Evolutionary conservation across 139 green algal species (phyloP).

Genomic region (Microglena sp.): DNA sequence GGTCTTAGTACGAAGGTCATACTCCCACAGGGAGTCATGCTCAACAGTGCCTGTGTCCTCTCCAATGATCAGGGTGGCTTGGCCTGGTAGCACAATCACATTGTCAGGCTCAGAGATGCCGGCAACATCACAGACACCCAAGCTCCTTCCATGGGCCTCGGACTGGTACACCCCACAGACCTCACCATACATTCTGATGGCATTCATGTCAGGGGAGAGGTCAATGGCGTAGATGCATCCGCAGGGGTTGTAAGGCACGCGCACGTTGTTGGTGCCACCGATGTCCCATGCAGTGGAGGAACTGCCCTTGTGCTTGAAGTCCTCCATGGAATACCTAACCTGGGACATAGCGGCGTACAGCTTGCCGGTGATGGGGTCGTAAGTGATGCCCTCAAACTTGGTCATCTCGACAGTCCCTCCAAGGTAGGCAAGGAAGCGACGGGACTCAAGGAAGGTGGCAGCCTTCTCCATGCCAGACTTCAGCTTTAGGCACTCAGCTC

Average conservation of each 20-base stretch:
- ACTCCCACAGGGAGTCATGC: constrained; percentile 46
- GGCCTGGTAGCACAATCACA: constrained; percentile 15
- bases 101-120: constrained; percentile 30
- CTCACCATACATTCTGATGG: constrained; percentile 16
- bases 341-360: constrained; percentile 14
- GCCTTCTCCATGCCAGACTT: constrained; percentile 26
- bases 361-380: constrained; percentile 3
- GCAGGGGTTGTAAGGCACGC: constrained; percentile 31
- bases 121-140: constrained; percentile 10
- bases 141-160: too few species aligned
- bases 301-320: constrained; percentile 14
- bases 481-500: constrained; percentile 42
- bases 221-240: constrained; percentile 30
- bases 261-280: constrained; percentile 24
- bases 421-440: constrained; percentile 25
- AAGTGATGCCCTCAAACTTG: constrained; percentile 53
- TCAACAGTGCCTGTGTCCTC: constrained; percentile 24
- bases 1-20: constrained; percentile 18
- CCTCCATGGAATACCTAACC: constrained; percentile 21
- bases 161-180: too few species aligned
- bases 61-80: constrained; percentile 29
- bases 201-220: not conserved
- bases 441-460: constrained; percentile 45
- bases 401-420: constrained; percentile 46
- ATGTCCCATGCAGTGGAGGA: constrained; percentile 10